Base-by-base conservation (phyloP, 192 early-diverging fungal species). In the Umbelopsis sp. region DNA sequence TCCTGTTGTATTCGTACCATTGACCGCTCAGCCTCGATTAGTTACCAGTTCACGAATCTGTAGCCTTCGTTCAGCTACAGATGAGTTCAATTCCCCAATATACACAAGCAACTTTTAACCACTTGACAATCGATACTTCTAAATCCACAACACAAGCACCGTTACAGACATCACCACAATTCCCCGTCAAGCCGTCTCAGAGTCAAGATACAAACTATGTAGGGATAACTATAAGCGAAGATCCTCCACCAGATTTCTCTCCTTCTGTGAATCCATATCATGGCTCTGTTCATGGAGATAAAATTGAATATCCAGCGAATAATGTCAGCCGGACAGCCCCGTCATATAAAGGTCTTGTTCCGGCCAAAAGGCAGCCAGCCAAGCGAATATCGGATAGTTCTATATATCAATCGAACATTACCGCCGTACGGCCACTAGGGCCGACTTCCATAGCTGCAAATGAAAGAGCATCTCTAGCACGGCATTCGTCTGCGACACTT, bases 191-290 rank as follows among this genome's bases (percentile, higher is more conserved):
- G 31, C 56, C 12, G 17, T 2, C 4, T 29, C 26, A 32, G 20
- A 29, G 26, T 26, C 77, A 78, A 50, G 77, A 77, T 51, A 76
- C 75, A 50, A 71, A 78, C 44, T 78, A 78, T 66, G 70, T 78
- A 68, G 77, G 77, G 14, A 78, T 78, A 31, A 78, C 77, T 10
- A 78, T 78, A 24, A 70, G 56, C 52, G 77, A 78, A 31, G 68
- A 78, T 49, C 59, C 54, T n/a, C 31, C 44, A 9, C 59, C 54
- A 45, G 21, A 38, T 4, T 44, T 53, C 26, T 34, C 45, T 17
- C 20, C 32, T 36, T 69, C 49, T 52, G 22, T 22, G 7, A 53
- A 34, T 20, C 51, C 51, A 17, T 59, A 65, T 21, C 73, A 68
- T 47, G 67, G 59, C 32, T 65, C 67, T 21, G 32, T 59, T 34